Conservation (phyloP, 2,329 filamentous ascomycete species). For the Trichoderma koningiopsis region DNA sequence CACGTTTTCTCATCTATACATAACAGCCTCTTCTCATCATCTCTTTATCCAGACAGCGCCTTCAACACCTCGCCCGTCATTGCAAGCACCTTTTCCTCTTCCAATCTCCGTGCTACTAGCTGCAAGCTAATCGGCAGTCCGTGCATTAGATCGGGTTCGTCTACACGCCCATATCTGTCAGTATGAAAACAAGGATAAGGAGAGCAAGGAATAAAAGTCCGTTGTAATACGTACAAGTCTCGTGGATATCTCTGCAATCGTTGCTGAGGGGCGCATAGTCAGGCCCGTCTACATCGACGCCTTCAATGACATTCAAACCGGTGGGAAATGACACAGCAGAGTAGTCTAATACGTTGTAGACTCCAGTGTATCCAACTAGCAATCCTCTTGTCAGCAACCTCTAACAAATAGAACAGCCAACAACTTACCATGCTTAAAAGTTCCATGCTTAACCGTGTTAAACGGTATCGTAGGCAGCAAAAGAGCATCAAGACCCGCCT, state of each 20-base stretch:
- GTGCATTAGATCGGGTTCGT: slow-evolving; percentile 44
- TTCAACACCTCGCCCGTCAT: slow-evolving; percentile 37
- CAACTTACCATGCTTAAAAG: slow-evolving; percentile 47
- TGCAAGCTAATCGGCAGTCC: slow-evolving; percentile 49
- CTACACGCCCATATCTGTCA: slow-evolving; percentile 31
- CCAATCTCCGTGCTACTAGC: slow-evolving; percentile 46
- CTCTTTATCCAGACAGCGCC: slow-evolving; percentile 22
- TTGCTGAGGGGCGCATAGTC: slow-evolving; percentile 41
- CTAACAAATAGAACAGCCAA: background rate
- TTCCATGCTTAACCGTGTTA: slow-evolving; percentile 46
- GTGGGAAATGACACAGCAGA: slow-evolving; percentile 51
- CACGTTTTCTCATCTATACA: background rate
- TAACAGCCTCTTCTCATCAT: background rate
- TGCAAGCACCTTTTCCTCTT: slow-evolving; percentile 45
- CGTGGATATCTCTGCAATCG: slow-evolving; percentile 42
- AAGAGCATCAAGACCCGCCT: slow-evolving; percentile 60
- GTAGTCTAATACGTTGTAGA: slow-evolving; percentile 54
- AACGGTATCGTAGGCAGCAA: slow-evolving; percentile 58
- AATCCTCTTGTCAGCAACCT: background rate
- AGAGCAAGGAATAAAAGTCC: background rate
- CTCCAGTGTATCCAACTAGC: slow-evolving; percentile 52
- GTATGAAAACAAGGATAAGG: background rate
- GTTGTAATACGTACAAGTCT: slow-evolving; percentile 44
- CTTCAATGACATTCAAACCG: slow-evolving; percentile 44
- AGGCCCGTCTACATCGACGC: slow-evolving; percentile 39